Conservation (phyloP, 2,329 filamentous ascomycete species). For the Truncatella angustata region DNA sequence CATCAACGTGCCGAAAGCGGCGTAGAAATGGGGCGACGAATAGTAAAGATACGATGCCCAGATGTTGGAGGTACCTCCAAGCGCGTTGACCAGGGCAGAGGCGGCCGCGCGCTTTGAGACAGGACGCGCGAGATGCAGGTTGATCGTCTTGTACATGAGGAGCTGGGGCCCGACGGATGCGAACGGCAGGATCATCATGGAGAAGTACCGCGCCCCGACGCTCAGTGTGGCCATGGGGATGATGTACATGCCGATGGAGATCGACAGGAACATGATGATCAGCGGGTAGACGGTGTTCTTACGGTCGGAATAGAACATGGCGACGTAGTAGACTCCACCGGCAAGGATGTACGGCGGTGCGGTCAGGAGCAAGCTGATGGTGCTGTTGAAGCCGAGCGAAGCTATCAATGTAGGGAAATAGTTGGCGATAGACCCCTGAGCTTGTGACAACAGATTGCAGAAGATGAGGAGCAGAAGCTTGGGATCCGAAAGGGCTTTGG, state of each 20-base stretch:
- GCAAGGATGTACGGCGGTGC: conserved; percentile 29
- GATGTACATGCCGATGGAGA: conserved; percentile 27
- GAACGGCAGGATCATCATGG: conserved; percentile 30
- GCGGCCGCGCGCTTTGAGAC: conserved; percentile 23
- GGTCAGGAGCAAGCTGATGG: conserved; percentile 18
- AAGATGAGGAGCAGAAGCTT: conserved; percentile 34
- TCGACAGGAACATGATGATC: conserved; percentile 22
- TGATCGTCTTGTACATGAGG: conserved; percentile 10
- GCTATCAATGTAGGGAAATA: conserved; percentile 35
- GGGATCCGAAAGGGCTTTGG: conserved; percentile 29
- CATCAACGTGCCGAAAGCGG: conserved; percentile 22
- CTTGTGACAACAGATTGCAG: conserved; percentile 33
- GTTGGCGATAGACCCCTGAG: conserved; percentile 36
- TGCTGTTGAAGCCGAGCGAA: conserved; percentile 42
- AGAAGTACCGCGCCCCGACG: conserved; percentile 25
- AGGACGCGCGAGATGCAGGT: conserved; percentile 19
- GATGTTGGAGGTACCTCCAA: conserved; percentile 28
- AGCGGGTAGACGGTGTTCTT: conserved; percentile 26
- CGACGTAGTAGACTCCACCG: conserved; percentile 28
- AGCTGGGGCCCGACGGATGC: not conserved
- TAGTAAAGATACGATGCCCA: conserved; percentile 27
- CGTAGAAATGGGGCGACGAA: conserved; percentile 21
- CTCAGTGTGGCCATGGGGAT: conserved; percentile 28
- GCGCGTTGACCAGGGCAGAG: conserved; percentile 26
- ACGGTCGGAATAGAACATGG: conserved; percentile 28